Evolutionary conservation across 108 stramenopile genomes (phyloP).

Genomic region (Skeletonema potamos): DNA sequence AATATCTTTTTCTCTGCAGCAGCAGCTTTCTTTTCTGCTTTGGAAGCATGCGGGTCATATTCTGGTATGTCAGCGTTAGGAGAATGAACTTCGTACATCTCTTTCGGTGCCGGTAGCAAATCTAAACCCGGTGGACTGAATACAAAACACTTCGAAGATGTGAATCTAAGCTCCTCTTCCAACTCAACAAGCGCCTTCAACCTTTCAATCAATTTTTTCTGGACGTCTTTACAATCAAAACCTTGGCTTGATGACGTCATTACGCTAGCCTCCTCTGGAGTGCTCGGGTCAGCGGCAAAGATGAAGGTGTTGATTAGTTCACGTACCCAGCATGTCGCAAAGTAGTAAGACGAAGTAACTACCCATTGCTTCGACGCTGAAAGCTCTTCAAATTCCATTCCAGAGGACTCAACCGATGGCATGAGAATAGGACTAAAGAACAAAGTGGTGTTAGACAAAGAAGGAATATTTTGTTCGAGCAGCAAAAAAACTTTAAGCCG

Average conservation of each 20-base stretch:
- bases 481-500: not conserved
- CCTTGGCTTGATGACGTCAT: conserved; percentile 31
- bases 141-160: conserved; percentile 30
- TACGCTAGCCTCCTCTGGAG: not conserved
- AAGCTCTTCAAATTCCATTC: conserved; percentile 35
- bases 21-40: conserved; percentile 33
- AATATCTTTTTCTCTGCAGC: conserved; percentile 16
- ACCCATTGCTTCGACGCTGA: conserved; percentile 26
- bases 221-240: conserved; percentile 12
- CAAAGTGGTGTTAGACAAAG: not conserved
- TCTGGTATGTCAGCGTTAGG: not conserved
- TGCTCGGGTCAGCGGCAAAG: conserved; percentile 15
- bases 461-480: not conserved
- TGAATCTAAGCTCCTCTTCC: conserved; percentile 48
- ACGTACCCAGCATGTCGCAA: conserved; percentile 47
- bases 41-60: conserved; percentile 15
- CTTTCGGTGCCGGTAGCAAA: conserved; percentile 28
- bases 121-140: conserved; percentile 50
- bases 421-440: conserved; percentile 32
- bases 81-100: conserved; percentile 5
- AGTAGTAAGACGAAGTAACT: conserved; percentile 36
- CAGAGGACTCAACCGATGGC: conserved; percentile 20
- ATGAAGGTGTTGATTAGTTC: conserved; percentile 53
- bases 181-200: conserved; percentile 39
- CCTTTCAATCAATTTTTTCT: conserved; percentile 33